A percentile compares a stretch with the other conserved stretches of the same genome.
These are phyloP conservation scores for Apodospora peruviana DNA, from an alignment of 495 filamentous ascomycete species.

Conservation along the genomic window DNA sequence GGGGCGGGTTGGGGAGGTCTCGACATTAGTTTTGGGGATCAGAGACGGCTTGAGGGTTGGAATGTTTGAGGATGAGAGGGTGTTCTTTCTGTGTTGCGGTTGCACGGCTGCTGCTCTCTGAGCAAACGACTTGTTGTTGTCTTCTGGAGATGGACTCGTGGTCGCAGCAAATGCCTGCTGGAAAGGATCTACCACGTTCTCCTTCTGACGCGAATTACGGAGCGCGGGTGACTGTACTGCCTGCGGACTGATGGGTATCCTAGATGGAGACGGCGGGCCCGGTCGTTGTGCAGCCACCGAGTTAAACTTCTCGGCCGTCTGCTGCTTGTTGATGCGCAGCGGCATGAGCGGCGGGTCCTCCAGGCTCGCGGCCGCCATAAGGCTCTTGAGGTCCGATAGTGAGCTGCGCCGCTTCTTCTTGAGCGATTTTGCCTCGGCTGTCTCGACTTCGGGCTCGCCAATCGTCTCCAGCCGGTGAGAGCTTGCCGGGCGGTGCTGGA, in stretches of 20 bases:
- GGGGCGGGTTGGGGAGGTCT: constrained; percentile 12
- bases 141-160: not conserved
- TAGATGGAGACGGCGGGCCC: constrained; percentile 30
- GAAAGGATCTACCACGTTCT: constrained; percentile 18
- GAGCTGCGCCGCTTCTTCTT: constrained; percentile 87
- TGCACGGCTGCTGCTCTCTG: not conserved
- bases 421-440: constrained; percentile 34
- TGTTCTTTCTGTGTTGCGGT: constrained; percentile 30
- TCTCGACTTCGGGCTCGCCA: constrained; percentile 42
- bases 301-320: constrained; percentile 56
- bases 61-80: constrained; percentile 42
- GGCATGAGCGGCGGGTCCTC: constrained; percentile 32
- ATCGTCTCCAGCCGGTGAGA: constrained; percentile 45
- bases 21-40: constrained; percentile 13
- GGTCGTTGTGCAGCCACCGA: constrained; percentile 23
- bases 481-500: constrained; percentile 37
- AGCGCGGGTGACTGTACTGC: constrained; percentile 10
- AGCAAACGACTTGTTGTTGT: constrained; percentile 6
- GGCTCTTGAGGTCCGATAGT: constrained; percentile 74
- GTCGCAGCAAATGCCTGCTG: constrained; percentile 7
- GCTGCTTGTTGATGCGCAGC: constrained; percentile 47
- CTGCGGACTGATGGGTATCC: constrained; percentile 38
- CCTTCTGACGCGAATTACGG: constrained; percentile 33
- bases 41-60: constrained; percentile 37
- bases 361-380: constrained; percentile 44